These are phyloP conservation scores for Boletus reticulatus DNA, from an alignment of 768 basidiomycete species.

Conservation along the genomic window DNA sequence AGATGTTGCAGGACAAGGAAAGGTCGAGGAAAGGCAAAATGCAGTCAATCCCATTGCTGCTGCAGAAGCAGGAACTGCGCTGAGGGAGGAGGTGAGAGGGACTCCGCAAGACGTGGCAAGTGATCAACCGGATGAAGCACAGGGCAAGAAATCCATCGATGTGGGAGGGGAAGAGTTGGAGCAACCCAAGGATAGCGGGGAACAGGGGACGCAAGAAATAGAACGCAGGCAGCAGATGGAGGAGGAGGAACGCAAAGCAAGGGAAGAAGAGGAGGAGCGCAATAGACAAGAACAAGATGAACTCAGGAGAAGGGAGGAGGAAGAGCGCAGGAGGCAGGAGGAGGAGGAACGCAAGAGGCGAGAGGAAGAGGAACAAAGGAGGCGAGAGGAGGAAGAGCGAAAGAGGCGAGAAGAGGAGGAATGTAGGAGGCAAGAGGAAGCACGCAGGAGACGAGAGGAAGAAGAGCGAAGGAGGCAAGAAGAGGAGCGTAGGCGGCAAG, in stretches of 20 bases:
- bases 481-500: no score
- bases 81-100: not conserved
- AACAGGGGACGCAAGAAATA: not conserved
- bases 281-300: conserved; percentile 34
- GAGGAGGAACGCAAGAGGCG: conserved; percentile 28
- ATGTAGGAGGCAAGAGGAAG: not conserved
- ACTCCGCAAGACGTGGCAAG: not conserved
- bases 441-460: not conserved
- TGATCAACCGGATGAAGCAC: conserved; percentile 17
- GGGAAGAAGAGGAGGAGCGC: conserved; percentile 21
- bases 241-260: conserved; percentile 7
- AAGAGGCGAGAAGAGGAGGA: not conserved
- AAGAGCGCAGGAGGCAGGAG: not conserved
- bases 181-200: not conserved
- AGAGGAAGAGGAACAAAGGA: conserved; percentile 9
- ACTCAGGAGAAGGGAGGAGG: conserved; percentile 42
- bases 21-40: conserved; percentile 35
- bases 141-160: conserved; percentile 8
- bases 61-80: not conserved
- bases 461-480: not conserved
- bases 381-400: conserved; percentile 12
- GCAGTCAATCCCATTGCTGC: not conserved
- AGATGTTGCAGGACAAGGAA: conserved; percentile 38
- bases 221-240: not conserved
- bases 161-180: not conserved